Conservation (phyloP, 768 basidiomycete genomes). For the Podaxis sp. region DNA sequence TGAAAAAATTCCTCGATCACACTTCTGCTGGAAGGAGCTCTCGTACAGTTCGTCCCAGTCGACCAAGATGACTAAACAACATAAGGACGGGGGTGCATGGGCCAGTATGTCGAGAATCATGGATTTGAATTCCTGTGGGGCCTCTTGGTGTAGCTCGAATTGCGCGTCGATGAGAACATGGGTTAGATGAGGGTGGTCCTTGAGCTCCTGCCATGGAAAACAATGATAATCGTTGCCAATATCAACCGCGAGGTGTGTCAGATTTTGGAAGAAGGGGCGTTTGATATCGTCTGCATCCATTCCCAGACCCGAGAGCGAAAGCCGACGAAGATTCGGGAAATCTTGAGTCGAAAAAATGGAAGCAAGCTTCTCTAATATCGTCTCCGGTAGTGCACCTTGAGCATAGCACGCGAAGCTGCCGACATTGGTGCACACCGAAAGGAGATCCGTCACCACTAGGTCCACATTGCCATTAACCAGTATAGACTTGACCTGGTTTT, state of each 20-base stretch:
- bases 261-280: conserved; percentile 1
- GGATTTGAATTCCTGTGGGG: conserved; percentile 1
- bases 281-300: background rate
- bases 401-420: conserved; percentile 6
- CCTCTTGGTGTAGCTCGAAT: conserved; percentile 1
- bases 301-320: conserved; percentile 1
- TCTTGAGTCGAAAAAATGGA: background rate
- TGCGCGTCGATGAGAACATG: conserved; percentile 9
- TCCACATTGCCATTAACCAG: conserved; percentile 8
- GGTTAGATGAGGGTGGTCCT: background rate
- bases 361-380: conserved; percentile 3
- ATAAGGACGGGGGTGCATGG: background rate
- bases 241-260: conserved; percentile 6
- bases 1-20: conserved; percentile 3
- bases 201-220: conserved; percentile 1
- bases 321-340: conserved; percentile 6
- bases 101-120: background rate
- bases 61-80: conserved; percentile 3
- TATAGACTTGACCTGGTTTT: conserved; percentile 1
- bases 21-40: conserved; percentile 8
- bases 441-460: conserved; percentile 4
- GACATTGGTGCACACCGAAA: conserved; percentile 1
- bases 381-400: conserved; percentile 1
- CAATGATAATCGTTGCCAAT: background rate
- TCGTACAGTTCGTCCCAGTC: conserved; percentile 8